Percentiles rank a stretch among this genome's conserved stretches.
These are phyloP conservation scores for Protomyces gravidus DNA, from an alignment of 1,139 yeast genomes.

Conservation along the genomic window DNA sequence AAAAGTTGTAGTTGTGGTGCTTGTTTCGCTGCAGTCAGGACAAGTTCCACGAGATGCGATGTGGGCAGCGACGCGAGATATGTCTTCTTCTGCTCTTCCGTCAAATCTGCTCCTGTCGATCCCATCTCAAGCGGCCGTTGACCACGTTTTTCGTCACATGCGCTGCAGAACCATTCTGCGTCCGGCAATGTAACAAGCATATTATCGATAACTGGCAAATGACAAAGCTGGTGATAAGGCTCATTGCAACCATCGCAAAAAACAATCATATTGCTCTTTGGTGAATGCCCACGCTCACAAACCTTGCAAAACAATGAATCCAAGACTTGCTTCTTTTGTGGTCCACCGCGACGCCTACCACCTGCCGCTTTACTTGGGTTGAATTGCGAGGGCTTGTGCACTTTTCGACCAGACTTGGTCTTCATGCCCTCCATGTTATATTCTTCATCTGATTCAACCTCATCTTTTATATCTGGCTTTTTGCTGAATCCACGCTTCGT, in stretches of 20 bases:
- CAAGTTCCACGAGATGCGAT: constrained; percentile 45
- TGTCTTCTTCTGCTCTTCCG: constrained; percentile 43
- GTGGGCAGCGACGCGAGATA: constrained; percentile 44
- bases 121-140: constrained; percentile 45
- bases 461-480: constrained; percentile 3
- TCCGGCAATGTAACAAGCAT: constrained; percentile 47
- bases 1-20: constrained; percentile 34
- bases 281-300: constrained; percentile 45
- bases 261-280: constrained; percentile 45
- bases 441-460: constrained; percentile 30
- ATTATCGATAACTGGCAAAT: constrained; percentile 45
- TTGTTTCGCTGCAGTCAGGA: constrained; percentile 36
- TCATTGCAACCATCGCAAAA: constrained; percentile 46
- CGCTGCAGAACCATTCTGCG: constrained; percentile 46
- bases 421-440: constrained; percentile 35
- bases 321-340: constrained; percentile 28
- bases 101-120: constrained; percentile 40
- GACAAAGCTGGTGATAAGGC: constrained; percentile 47
- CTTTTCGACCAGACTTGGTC: constrained; percentile 36
- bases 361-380: constrained; percentile 31
- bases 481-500: constrained; percentile 2
- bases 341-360: constrained; percentile 27
- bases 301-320: constrained; percentile 44
- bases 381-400: constrained; percentile 35
- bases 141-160: constrained; percentile 42